These are phyloP conservation scores for Jimgerdemannia lactiflua DNA, from an alignment of 192 early-diverging fungal genomes.

Conservation along the genomic window DNA sequence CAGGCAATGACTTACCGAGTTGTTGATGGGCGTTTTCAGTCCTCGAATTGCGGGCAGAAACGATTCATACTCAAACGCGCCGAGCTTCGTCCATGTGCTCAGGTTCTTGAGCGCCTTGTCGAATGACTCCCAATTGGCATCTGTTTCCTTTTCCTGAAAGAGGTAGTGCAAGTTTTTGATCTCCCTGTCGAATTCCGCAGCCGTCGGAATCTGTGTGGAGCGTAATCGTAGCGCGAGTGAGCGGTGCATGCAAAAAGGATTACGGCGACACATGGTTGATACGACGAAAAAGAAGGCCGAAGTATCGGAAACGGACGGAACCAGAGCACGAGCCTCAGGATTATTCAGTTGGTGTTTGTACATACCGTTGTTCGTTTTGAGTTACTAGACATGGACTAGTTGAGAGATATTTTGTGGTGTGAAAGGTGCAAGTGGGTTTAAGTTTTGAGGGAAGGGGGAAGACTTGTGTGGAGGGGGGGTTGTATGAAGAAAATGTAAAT, in stretches of 20 bases:
- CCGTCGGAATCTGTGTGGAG: background rate
- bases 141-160: constrained; percentile 61
- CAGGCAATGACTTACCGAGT: constrained; percentile 40
- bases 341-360: too few relatives aligned
- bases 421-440: too few relatives aligned
- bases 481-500: too few relatives aligned
- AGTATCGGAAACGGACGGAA: too few relatives aligned
- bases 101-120: constrained; percentile 56
- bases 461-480: too few relatives aligned
- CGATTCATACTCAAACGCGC: constrained; percentile 35
- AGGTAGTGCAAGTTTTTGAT: constrained; percentile 25
- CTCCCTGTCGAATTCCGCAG: constrained; percentile 33
- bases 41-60: constrained; percentile 47
- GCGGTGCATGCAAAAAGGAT: background rate
- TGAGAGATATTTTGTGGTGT: too few relatives aligned
- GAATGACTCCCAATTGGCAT: constrained; percentile 67
- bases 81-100: constrained; percentile 34
- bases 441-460: too few relatives aligned
- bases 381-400: too few relatives aligned
- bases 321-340: too few relatives aligned
- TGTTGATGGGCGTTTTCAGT: constrained; percentile 40
- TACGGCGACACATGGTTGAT: background rate
- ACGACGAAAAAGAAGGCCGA: too few relatives aligned
- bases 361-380: too few relatives aligned
- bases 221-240: too few relatives aligned